phyloP scores from a whole-genome alignment of 148 eudicot species.

The Amaranthus hypochondriacus region DNA sequence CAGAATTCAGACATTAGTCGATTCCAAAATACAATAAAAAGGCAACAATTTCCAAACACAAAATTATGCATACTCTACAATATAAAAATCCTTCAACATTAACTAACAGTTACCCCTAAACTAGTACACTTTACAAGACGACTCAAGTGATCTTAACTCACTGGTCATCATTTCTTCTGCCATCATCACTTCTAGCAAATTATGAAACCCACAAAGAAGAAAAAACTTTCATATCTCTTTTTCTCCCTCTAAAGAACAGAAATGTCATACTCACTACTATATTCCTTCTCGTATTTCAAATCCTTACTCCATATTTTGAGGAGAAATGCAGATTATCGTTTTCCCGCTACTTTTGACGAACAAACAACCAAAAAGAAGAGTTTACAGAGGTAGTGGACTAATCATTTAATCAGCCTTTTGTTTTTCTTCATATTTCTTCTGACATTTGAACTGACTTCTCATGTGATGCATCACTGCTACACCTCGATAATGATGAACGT shows the following conservation, averaged over 20 bases:
- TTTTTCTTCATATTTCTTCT: slow-evolving; percentile 12
- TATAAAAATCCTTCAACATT: no score
- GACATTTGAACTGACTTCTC: slow-evolving; percentile 37
- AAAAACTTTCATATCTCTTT: not conserved
- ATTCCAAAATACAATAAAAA: no score
- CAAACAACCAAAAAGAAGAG: slow-evolving; percentile 13
- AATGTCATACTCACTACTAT: not conserved
- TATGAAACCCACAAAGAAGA: not conserved
- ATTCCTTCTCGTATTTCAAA: not conserved
- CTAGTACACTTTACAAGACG: slow-evolving; percentile 24
- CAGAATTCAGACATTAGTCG: no score
- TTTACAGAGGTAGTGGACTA: not conserved
- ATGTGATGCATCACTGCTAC: slow-evolving; percentile 43
- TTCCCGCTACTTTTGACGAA: slow-evolving; percentile 8
- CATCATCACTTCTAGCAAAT: not conserved
- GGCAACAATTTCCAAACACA: no score
- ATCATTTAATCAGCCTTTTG: not conserved
- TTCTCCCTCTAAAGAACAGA: slow-evolving; percentile 19
- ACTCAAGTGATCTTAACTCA: slow-evolving; percentile 24
- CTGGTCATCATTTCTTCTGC: slow-evolving; percentile 28
- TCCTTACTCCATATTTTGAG: not conserved
- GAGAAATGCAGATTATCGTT: not conserved
- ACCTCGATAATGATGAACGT: slow-evolving; percentile 29
- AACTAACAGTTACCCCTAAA: no score
- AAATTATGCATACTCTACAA: no score